Evolutionary conservation across 768 basidiomycete genomes (phyloP).

Genomic region (Phanerodontia chrysosporium): DNA sequence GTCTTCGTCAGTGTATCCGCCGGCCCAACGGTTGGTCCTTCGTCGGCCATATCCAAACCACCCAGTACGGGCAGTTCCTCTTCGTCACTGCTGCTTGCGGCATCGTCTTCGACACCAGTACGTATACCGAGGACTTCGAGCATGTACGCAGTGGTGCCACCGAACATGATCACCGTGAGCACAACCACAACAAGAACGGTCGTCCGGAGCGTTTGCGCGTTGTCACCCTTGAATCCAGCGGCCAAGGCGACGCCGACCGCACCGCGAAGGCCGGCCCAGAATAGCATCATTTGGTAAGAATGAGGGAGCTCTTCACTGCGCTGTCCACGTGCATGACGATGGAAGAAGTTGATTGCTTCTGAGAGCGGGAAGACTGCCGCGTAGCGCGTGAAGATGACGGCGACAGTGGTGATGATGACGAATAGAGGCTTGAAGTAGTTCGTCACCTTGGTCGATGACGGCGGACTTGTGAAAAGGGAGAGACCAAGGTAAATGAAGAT

Average conservation of each 20-base stretch:
- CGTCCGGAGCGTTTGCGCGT: conserved; percentile 85
- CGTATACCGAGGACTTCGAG: conserved; percentile 94
- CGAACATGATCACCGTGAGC: conserved; percentile 89
- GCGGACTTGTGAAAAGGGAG: conserved; percentile 88
- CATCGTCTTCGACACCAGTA: conserved; percentile 93
- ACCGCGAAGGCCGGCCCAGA: conserved; percentile 96
- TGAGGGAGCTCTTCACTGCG: conserved; percentile 90
- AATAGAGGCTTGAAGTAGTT: conserved; percentile 94
- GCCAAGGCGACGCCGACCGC: conserved; percentile 98
- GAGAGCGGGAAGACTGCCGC: conserved; percentile 94
- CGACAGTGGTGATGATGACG: conserved; percentile 86
- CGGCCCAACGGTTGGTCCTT: conserved; percentile 34
- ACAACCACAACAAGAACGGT: conserved; percentile 96
- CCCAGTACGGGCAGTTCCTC: conserved; percentile 41
- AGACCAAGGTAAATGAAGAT: conserved; percentile 99
- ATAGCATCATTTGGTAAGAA: conserved; percentile 99
- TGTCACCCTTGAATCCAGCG: conserved; percentile 91
- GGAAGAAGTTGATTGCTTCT: conserved; percentile 92
- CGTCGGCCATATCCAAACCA: conserved; percentile 30
- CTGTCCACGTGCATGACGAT: conserved; percentile 77
- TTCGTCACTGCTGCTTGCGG: conserved; percentile 46
- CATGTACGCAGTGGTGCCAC: conserved; percentile 97
- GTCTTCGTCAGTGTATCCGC: conserved; percentile 32
- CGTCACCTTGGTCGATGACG: conserved; percentile 70
- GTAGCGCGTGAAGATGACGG: conserved; percentile 93